These are phyloP conservation scores for Candida xiaguanensis DNA, from an alignment of 805 yeast genomes.

Conservation along the genomic window DNA sequence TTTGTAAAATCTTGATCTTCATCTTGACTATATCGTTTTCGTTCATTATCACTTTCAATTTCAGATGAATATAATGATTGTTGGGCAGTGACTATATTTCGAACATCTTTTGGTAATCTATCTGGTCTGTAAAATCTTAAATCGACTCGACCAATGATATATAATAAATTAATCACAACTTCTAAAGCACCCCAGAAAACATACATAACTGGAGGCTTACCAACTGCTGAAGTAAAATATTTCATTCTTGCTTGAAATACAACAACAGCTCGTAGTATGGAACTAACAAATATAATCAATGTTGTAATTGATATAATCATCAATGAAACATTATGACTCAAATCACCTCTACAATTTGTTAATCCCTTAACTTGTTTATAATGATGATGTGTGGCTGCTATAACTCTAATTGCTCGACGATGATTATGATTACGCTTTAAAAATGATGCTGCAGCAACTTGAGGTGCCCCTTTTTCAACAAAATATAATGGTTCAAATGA, in stretches of 20 bases:
- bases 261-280: slow-evolving; percentile 37
- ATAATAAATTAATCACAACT: slow-evolving; percentile 48
- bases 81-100: slow-evolving; percentile 31
- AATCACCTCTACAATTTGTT: slow-evolving; percentile 29
- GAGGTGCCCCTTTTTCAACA: slow-evolving; percentile 49
- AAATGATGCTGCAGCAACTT: slow-evolving; percentile 43
- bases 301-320: slow-evolving; percentile 45
- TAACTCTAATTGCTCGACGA: slow-evolving; percentile 48
- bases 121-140: slow-evolving; percentile 77
- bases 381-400: slow-evolving; percentile 48
- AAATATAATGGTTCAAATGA: slow-evolving; percentile 57
- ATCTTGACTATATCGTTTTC: background rate
- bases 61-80: slow-evolving; percentile 17
- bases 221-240: slow-evolving; percentile 13
- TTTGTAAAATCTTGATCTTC: background rate
- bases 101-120: slow-evolving; percentile 31
- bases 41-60: slow-evolving; percentile 4
- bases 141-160: slow-evolving; percentile 60
- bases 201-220: slow-evolving; percentile 50
- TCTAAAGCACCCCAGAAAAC: slow-evolving; percentile 66
- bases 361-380: slow-evolving; percentile 29
- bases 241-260: slow-evolving; percentile 17
- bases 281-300: slow-evolving; percentile 44
- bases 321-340: slow-evolving; percentile 50
- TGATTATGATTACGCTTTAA: slow-evolving; percentile 41